phyloP scores from a whole-genome alignment of 2,329 filamentous ascomycete genomes.

The Diaporthe sp. region DNA sequence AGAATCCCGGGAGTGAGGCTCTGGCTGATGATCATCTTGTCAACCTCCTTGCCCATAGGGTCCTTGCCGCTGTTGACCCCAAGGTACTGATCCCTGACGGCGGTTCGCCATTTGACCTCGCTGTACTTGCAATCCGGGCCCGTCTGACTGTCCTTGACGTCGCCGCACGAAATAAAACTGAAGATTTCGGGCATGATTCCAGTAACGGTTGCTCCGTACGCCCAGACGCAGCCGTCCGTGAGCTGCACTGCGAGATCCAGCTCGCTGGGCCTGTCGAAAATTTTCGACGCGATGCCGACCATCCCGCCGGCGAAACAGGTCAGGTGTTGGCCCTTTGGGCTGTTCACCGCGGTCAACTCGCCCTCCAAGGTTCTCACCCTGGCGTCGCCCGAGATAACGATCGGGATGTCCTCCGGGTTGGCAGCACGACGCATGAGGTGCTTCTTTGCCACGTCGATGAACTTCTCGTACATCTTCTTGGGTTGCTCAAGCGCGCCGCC shows the following conservation, averaged over 20 bases:
- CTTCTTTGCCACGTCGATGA: conserved; percentile 51
- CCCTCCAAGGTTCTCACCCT: conserved; percentile 45
- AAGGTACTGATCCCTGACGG: conserved; percentile 32
- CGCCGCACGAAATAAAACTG: conserved; percentile 56
- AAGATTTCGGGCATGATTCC: conserved; percentile 75
- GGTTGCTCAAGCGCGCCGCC: conserved; percentile 67
- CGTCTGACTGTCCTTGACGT: conserved; percentile 40
- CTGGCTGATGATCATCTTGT: conserved; percentile 33
- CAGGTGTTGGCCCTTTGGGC: conserved; percentile 64
- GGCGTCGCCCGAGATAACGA: conserved; percentile 64
- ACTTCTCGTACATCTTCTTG: conserved; percentile 46
- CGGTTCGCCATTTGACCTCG: conserved; percentile 44
- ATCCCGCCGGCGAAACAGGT: conserved; percentile 76
- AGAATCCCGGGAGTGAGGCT: conserved; percentile 61
- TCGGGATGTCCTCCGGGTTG: conserved; percentile 51
- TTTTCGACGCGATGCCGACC: conserved; percentile 71
- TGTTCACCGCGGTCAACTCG: conserved; percentile 44
- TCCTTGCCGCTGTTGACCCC: conserved; percentile 24
- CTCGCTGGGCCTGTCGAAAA: conserved; percentile 69
- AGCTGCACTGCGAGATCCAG: conserved; percentile 69
- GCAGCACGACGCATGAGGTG: conserved; percentile 55
- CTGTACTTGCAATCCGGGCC: conserved; percentile 43
- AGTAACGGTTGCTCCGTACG: conserved; percentile 67
- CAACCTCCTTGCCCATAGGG: conserved; percentile 24
- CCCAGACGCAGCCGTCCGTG: conserved; percentile 74